Evolutionary conservation across 352 stramenopile genomes (phyloP), one percentile per base, ranked within the genome.

Genomic region (Phytophthora meadii): DNA sequence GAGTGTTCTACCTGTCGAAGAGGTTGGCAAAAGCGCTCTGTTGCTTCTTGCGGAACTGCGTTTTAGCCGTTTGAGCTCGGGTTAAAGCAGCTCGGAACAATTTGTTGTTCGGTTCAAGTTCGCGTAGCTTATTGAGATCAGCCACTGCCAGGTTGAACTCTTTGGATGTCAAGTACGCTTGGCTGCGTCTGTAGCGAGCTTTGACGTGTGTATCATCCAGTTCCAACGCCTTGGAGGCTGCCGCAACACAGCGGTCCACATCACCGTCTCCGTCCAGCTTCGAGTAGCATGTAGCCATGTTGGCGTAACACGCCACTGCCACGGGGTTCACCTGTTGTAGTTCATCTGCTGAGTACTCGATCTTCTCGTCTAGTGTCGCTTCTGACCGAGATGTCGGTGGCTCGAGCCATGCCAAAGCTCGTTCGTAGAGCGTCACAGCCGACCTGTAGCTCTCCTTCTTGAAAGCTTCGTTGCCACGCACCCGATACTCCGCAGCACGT

Each of bases 251-350:
- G 27, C 45, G 55, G 6, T 85, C 64, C 46, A 77, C 63, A 46
- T 59, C 50, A 12, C 46, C 48, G 1, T 77, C 47, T 1, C 52
- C 25, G 17, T 69, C 22, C 3, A 79, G 45, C 58, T 90, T 92
- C 62, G 68, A 90, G 57, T 79, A 77, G 59, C 77, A 88, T 28
- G 76, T 86, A 54, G 82, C 83, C 48, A 91, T 70, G 62, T 92
- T 92, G 17, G 68, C 65, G 25, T 87, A 81, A 36, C 81, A 88
- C 3, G 79, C 74, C 7, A 85, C 56, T 9, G 72, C 72, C 14
- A 91, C 50, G 7, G 54, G 49, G 32, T 76, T 47, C 32, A 87
- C 54, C 5, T 59, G 30, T 7, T 72, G 45, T 27, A 70, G 46
- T 61, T 93, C 82, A 0, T 76, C 45, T 0, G 8, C 6, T 14